phyloP scores from a whole-genome alignment of 345 rosid genomes.

The Brassica rapa region DNA sequence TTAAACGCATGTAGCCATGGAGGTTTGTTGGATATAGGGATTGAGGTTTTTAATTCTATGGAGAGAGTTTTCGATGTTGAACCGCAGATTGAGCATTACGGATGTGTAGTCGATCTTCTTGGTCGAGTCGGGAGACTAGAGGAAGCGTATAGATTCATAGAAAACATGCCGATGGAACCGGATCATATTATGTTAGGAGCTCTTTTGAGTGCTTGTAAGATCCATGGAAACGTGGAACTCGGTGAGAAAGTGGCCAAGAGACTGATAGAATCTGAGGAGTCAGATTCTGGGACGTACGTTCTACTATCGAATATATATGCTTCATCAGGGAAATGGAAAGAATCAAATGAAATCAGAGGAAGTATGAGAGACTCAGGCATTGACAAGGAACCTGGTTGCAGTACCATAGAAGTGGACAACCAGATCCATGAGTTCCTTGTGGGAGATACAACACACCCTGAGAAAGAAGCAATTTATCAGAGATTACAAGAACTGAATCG shows the following conservation, averaged over 20 bases:
- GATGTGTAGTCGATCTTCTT: slow-evolving; percentile 70
- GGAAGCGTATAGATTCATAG: slow-evolving; percentile 53
- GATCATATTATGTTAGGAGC: slow-evolving; percentile 67
- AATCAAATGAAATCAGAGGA: slow-evolving; percentile 51
- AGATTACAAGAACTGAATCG: slow-evolving; percentile 56
- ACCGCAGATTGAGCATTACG: slow-evolving; percentile 64
- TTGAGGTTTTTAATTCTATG: slow-evolving; percentile 57
- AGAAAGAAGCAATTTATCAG: slow-evolving; percentile 52
- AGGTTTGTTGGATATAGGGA: slow-evolving; percentile 58
- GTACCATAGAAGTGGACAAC: slow-evolving; percentile 58
- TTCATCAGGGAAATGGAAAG: slow-evolving; percentile 61
- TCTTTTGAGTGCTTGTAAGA: slow-evolving; percentile 62
- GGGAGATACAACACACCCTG: slow-evolving; percentile 57
- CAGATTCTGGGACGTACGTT: slow-evolving; percentile 59
- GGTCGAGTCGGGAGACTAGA: slow-evolving; percentile 52
- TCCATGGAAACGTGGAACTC: slow-evolving; percentile 54
- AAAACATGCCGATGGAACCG: slow-evolving; percentile 47
- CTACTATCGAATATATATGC: slow-evolving; percentile 58
- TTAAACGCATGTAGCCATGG: slow-evolving; percentile 73
- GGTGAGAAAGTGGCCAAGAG: slow-evolving; percentile 52
- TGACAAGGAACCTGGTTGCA: slow-evolving; percentile 67
- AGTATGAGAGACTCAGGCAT: slow-evolving; percentile 59
- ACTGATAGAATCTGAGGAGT: slow-evolving; percentile 41
- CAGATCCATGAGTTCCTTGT: slow-evolving; percentile 59
- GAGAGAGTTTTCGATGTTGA: slow-evolving; percentile 46